Conservation (phyloP, 768 basidiomycete genomes). For the Mycena crocata region DNA sequence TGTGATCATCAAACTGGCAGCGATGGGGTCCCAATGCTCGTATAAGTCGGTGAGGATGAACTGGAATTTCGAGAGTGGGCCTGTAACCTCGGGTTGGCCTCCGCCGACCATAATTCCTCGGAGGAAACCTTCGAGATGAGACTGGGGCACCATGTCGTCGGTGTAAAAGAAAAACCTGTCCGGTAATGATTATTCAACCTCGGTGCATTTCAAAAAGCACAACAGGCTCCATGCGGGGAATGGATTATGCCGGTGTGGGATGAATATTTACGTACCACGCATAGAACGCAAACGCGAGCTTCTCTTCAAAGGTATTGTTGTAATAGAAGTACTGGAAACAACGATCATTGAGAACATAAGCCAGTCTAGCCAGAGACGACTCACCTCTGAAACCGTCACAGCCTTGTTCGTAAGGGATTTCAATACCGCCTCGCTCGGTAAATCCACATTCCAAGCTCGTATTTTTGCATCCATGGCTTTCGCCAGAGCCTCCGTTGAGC, state of each 20-base stretch:
- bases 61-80: neutral
- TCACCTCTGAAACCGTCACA: neutral
- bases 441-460: neutral
- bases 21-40: neutral
- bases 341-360: neutral
- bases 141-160: neutral
- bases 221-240: too few species aligned
- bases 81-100: neutral
- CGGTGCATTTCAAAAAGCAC: too few species aligned
- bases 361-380: neutral
- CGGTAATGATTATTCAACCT: too few species aligned
- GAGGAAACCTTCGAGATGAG: neutral
- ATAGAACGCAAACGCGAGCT: neutral
- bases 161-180: neutral
- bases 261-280: neutral
- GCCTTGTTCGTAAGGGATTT: neutral
- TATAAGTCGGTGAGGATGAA: neutral
- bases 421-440: neutral
- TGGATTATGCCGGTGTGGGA: too few species aligned
- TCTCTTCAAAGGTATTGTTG: neutral
- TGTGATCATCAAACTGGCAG: neutral
- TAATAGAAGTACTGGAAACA: constrained; percentile 1
- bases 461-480: neutral
- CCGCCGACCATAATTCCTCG: neutral
- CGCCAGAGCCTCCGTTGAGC: neutral